Evolutionary conservation across 2,329 filamentous ascomycete genomes (phyloP).

Genomic region (Rugonectria rugulosa): DNA sequence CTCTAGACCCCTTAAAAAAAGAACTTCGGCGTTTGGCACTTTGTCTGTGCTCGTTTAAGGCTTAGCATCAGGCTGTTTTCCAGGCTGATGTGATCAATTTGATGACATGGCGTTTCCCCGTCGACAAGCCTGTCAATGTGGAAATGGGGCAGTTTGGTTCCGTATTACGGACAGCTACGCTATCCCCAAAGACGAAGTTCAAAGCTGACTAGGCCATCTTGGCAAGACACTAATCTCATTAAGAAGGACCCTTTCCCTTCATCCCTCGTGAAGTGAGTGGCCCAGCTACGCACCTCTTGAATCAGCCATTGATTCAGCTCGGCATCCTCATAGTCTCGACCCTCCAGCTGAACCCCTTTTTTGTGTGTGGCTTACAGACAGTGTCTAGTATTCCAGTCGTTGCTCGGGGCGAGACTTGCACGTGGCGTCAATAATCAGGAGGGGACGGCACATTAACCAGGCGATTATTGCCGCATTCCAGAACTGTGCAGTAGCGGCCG

Average conservation of each 20-base stretch:
- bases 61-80: constrained; percentile 9
- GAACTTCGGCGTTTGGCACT: too few relatives aligned
- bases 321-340: too few relatives aligned
- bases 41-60: constrained; percentile 1
- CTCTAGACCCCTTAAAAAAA: too few relatives aligned
- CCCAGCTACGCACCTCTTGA: too few relatives aligned
- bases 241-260: too few relatives aligned
- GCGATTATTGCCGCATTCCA: not conserved
- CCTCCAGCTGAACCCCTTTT: too few relatives aligned
- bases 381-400: too few relatives aligned
- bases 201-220: not conserved
- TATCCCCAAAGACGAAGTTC: constrained; percentile 10
- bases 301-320: too few relatives aligned
- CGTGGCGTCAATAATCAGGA: not conserved
- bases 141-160: not conserved
- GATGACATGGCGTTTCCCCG: constrained; percentile 12
- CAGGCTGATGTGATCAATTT: constrained; percentile 2
- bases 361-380: too few relatives aligned
- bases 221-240: too few relatives aligned
- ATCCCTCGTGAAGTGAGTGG: too few relatives aligned
- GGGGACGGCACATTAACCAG: not conserved
- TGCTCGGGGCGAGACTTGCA: not conserved
- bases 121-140: not conserved
- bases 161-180: not conserved
- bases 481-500: too few relatives aligned